Evolutionary conservation across 2,329 filamentous ascomycete genomes (phyloP).

Genomic region (Colletotrichum sidae): DNA sequence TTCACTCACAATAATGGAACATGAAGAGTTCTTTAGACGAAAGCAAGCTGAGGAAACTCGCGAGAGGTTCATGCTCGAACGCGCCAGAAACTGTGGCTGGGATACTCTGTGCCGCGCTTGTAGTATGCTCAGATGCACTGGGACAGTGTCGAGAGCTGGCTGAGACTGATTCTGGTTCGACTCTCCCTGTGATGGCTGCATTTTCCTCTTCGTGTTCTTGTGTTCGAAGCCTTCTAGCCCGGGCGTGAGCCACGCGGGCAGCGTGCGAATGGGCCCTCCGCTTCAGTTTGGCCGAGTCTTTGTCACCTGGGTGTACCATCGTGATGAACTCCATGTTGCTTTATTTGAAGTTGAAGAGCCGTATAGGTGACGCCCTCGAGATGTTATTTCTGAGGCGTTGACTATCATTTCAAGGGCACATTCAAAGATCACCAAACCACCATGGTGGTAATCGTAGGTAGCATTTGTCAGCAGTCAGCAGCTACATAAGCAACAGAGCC

Average conservation of each 20-base stretch:
- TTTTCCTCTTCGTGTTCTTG: not conserved
- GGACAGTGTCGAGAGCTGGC: not conserved
- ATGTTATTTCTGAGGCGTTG: too few species aligned
- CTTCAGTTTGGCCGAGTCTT: conserved; percentile 9
- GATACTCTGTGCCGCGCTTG: not conserved
- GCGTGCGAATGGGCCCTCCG: conserved; percentile 25
- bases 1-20: conserved; percentile 10
- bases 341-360: not conserved
- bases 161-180: not conserved
- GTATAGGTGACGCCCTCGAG: too few species aligned
- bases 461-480: conserved; percentile 16
- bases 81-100: not conserved
- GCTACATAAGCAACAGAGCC: too few species aligned
- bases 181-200: too few species aligned
- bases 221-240: conserved; percentile 1
- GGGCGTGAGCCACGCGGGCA: conserved; percentile 16
- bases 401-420: too few species aligned
- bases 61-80: conserved; percentile 20
- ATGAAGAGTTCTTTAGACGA: conserved; percentile 12
- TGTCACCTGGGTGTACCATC: conserved; percentile 11
- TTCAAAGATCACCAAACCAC: too few species aligned
- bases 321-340: conserved; percentile 19
- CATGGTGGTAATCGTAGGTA: too few species aligned
- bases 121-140: not conserved
- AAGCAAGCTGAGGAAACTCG: conserved; percentile 13